Evolutionary conservation across 202 grass and related monocot species (phyloP).

Genomic region (Zoysia matrella): DNA sequence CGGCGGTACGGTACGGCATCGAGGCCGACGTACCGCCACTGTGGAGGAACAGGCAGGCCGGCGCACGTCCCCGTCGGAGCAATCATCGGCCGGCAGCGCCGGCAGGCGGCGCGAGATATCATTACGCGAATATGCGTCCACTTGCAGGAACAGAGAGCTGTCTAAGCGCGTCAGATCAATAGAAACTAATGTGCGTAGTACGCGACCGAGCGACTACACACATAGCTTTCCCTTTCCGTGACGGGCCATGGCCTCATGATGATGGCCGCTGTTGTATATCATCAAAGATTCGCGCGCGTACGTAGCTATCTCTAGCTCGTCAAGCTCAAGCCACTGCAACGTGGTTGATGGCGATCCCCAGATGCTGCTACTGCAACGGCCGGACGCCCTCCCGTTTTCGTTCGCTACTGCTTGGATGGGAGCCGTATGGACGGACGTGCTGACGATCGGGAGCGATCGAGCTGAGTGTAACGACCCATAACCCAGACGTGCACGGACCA

Average conservation of each 20-base stretch:
- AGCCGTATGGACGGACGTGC: constrained; percentile 14
- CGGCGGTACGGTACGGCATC: not conserved
- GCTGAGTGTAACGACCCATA: not conserved
- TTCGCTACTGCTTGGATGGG: constrained; percentile 29
- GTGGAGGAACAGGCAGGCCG: not conserved
- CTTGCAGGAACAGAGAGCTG: not conserved
- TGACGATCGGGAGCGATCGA: not conserved
- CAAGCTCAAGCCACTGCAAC: constrained; percentile 24
- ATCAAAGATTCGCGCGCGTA: constrained; percentile 1
- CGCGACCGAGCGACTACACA: not conserved
- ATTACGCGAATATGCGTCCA: constrained; percentile 15
- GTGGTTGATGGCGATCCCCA: not conserved
- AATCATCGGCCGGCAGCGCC: constrained; percentile 27
- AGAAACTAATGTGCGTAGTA: not conserved
- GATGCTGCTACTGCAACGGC: constrained; percentile 23
- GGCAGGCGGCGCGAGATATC: constrained; percentile 10
- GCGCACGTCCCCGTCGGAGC: not conserved
- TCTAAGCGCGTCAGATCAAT: not conserved
- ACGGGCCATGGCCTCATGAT: constrained; percentile 11
- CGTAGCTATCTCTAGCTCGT: not conserved
- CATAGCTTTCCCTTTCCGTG: not conserved
- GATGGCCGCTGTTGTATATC: not conserved
- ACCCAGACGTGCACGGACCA: constrained; percentile 1
- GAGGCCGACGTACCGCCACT: not conserved
- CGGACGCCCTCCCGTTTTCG: constrained; percentile 22